Conservation (phyloP, 768 basidiomycete genomes). For the Collybiopsis confluens region DNA sequence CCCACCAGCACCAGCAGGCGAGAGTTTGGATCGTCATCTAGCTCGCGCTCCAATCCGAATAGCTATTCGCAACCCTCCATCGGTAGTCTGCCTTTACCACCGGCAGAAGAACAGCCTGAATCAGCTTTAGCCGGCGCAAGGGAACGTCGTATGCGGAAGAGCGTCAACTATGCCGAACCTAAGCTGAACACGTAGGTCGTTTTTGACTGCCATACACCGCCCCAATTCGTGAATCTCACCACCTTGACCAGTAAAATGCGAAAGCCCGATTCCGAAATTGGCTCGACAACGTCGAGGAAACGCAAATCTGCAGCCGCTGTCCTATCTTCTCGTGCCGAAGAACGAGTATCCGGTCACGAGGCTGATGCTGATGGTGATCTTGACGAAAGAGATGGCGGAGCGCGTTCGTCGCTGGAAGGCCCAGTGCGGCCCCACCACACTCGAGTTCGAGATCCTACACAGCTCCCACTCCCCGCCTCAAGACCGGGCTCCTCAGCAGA, state of each 20-base stretch:
- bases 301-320: conserved; percentile 33
- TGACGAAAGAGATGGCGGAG: conserved; percentile 35
- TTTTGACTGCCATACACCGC: no score
- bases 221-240: no score
- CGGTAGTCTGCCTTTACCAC: conserved; percentile 27
- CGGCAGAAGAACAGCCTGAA: conserved; percentile 24
- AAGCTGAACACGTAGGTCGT: conserved; percentile 78
- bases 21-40: conserved; percentile 22
- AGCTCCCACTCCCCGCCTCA: conserved; percentile 32
- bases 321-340: conserved; percentile 22
- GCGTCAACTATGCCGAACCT: conserved; percentile 83
- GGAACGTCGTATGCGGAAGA: conserved; percentile 64
- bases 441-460: conserved; percentile 25
- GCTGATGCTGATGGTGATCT: conserved; percentile 15
- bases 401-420: conserved; percentile 34
- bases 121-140: conserved; percentile 31
- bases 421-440: conserved; percentile 17
- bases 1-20: conserved; percentile 13
- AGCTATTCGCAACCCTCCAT: conserved; percentile 36
- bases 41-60: conserved; percentile 8
- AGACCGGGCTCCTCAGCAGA: conserved; percentile 25
- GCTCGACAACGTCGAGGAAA: conserved; percentile 38
- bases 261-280: conserved; percentile 62
- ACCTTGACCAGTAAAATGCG: conserved; percentile 94
- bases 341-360: conserved; percentile 17